Conservation (phyloP, 2,329 filamentous ascomycete genomes). For the Rhynchosporium secalis region DNA sequence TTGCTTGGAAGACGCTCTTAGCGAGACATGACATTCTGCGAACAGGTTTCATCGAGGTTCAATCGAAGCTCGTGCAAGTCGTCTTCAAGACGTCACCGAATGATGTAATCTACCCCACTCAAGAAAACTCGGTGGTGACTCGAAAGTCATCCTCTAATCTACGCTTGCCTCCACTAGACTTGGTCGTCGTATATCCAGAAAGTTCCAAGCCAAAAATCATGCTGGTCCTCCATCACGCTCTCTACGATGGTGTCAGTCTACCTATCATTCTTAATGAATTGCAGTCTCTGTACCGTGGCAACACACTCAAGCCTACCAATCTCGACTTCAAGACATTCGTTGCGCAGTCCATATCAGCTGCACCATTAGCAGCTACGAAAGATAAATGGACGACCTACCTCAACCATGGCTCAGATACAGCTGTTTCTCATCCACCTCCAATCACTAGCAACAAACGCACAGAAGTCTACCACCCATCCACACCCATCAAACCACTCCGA, state of each 20-base stretch:
- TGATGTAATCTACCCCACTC: slow-evolving; percentile 38
- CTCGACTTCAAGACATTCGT: slow-evolving; percentile 39
- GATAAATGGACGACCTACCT: slow-evolving; percentile 49
- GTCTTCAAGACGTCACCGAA: slow-evolving; percentile 48
- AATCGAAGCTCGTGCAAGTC: slow-evolving; percentile 63
- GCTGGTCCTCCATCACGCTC: slow-evolving; percentile 75
- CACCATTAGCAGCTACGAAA: slow-evolving; percentile 29
- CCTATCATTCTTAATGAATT: slow-evolving; percentile 60
- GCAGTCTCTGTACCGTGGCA: slow-evolving; percentile 44
- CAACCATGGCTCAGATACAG: slow-evolving; percentile 5
- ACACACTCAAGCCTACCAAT: slow-evolving; percentile 12
- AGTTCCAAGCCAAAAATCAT: slow-evolving; percentile 32
- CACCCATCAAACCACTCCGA: slow-evolving; percentile 48
- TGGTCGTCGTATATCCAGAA: slow-evolving; percentile 29
- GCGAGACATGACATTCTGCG: slow-evolving; percentile 63
- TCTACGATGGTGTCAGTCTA: slow-evolving; percentile 86
- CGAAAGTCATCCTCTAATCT: slow-evolving; percentile 22
- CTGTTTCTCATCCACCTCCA: slow-evolving; percentile 33
- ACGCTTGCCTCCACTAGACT: slow-evolving; percentile 30
- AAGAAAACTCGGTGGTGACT: slow-evolving; percentile 7
- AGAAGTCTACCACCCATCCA: slow-evolving; percentile 49
- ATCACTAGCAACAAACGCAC: slow-evolving; percentile 28
- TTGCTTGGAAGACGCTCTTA: slow-evolving; percentile 63
- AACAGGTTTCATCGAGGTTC: slow-evolving; percentile 56
- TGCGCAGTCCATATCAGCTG: slow-evolving; percentile 43